Percentiles rank a stretch among this genome's conserved stretches.
These are phyloP conservation scores for Fusarium citri DNA, from an alignment of 2,329 filamentous ascomycete species.

Conservation along the genomic window DNA sequence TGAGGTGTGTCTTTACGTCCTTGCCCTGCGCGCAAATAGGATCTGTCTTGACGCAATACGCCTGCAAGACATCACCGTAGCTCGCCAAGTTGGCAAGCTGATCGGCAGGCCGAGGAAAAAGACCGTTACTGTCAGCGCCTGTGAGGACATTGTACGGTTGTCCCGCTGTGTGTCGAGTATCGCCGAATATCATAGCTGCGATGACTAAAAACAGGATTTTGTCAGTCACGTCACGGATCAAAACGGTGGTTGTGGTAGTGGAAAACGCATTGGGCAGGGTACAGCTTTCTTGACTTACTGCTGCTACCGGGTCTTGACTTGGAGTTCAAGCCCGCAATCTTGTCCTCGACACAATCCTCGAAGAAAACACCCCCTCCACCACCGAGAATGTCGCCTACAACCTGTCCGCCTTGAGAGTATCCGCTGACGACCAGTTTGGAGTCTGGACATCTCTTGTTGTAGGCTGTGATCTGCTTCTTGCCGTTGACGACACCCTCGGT, in stretches of 20 bases:
- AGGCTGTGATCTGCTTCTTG: slow-evolving; percentile 23
- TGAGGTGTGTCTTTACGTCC: slow-evolving; percentile 11
- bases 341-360: slow-evolving; percentile 11
- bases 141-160: slow-evolving; percentile 17
- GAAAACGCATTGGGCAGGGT: background rate
- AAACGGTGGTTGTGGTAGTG: background rate
- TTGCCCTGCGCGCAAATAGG: slow-evolving; percentile 14
- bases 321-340: background rate
- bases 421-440: slow-evolving; percentile 23
- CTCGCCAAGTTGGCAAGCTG: slow-evolving; percentile 15
- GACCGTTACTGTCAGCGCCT: background rate
- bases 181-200: slow-evolving; percentile 19
- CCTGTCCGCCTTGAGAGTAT: slow-evolving; percentile 16
- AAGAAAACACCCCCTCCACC: slow-evolving; percentile 26
- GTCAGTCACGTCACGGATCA: background rate
- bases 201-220: background rate
- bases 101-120: slow-evolving; percentile 15
- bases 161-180: slow-evolving; percentile 16
- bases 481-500: slow-evolving; percentile 17
- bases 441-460: slow-evolving; percentile 20
- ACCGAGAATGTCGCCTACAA: slow-evolving; percentile 23
- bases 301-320: slow-evolving; percentile 4
- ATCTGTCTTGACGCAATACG: slow-evolving; percentile 18
- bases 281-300: slow-evolving; percentile 1
- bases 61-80: slow-evolving; percentile 8